Evolutionary conservation across 768 basidiomycete genomes (phyloP).

Genomic region (Boletus reticulatus): DNA sequence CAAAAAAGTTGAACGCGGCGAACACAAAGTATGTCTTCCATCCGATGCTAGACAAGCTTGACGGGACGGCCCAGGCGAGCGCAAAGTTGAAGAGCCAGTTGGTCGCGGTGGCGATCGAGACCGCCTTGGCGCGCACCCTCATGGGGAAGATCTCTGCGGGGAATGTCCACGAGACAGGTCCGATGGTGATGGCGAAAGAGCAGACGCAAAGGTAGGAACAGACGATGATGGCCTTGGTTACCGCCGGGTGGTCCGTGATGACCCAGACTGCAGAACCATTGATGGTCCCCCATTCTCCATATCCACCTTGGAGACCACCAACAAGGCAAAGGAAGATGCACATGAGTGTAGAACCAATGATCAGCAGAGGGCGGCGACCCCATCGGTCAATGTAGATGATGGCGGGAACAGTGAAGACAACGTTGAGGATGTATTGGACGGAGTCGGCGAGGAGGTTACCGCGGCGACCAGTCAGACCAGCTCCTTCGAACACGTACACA

Average conservation of each 20-base stretch:
- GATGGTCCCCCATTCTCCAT: slow-evolving; percentile 59
- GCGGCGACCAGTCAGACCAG: slow-evolving; percentile 73
- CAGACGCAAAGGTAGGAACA: slow-evolving; percentile 78
- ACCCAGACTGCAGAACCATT: slow-evolving; percentile 53
- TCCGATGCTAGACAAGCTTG: slow-evolving; percentile 61
- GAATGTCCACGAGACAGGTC: slow-evolving; percentile 76
- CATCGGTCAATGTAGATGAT: slow-evolving; percentile 71
- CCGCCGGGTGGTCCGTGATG: slow-evolving; percentile 49
- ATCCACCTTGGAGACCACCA: slow-evolving; percentile 69
- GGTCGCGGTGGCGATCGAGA: slow-evolving; percentile 39
- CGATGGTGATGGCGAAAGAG: slow-evolving; percentile 72
- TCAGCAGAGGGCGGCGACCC: slow-evolving; percentile 76
- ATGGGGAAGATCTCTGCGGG: slow-evolving; percentile 69
- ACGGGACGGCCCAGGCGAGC: slow-evolving; percentile 74
- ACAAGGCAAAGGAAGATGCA: slow-evolving; percentile 77
- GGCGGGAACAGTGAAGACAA: slow-evolving; percentile 42
- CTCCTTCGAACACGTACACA: slow-evolving; percentile 73
- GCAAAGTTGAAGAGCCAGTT: slow-evolving; percentile 76
- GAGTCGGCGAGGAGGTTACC: slow-evolving; percentile 74
- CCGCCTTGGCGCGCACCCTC: slow-evolving; percentile 65
- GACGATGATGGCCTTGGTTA: slow-evolving; percentile 71
- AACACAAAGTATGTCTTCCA: slow-evolving; percentile 81
- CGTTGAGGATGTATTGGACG: slow-evolving; percentile 52
- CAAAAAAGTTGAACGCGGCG: slow-evolving; percentile 72
- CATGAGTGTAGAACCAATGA: slow-evolving; percentile 65